phyloP scores from a whole-genome alignment of 495 filamentous ascomycete genomes.

The Daldinia decipiens region DNA sequence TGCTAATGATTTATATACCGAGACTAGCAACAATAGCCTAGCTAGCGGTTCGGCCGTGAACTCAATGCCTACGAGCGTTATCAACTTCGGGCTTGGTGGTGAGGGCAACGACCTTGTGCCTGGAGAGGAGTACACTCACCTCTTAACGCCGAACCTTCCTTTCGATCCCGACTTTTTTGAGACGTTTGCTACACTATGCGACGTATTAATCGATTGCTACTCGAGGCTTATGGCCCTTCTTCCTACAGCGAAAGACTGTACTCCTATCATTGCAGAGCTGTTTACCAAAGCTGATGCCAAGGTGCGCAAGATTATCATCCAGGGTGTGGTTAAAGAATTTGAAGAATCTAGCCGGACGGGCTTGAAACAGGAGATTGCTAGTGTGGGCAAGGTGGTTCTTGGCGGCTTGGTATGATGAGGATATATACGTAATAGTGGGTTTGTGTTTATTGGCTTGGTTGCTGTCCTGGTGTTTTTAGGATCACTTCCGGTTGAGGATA shows the following conservation, averaged over 20 bases:
- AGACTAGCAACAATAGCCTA: slow-evolving; percentile 61
- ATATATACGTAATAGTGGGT: slow-evolving; percentile 16
- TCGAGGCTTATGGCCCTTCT: slow-evolving; percentile 77
- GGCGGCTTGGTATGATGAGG: slow-evolving; percentile 80
- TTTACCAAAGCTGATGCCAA: slow-evolving; percentile 90
- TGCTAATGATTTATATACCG: slow-evolving; percentile 67
- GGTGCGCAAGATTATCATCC: slow-evolving; percentile 86
- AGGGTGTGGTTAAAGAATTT: slow-evolving; percentile 88
- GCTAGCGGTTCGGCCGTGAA: slow-evolving; percentile 48
- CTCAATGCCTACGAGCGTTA: slow-evolving; percentile 51
- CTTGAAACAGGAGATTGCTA: slow-evolving; percentile 80
- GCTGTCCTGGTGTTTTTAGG: slow-evolving; percentile 31
- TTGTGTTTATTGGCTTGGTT: slow-evolving; percentile 20
- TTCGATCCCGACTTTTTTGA: slow-evolving; percentile 98
- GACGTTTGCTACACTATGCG: slow-evolving; percentile 96
- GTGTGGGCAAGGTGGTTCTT: slow-evolving; percentile 86
- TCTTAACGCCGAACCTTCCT: slow-evolving; percentile 89
- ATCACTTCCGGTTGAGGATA: slow-evolving; percentile 36
- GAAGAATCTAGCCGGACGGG: slow-evolving; percentile 82
- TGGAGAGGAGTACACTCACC: slow-evolving; percentile 85
- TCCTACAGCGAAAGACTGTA: slow-evolving; percentile 69
- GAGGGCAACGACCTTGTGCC: slow-evolving; percentile 62
- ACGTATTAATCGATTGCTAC: slow-evolving; percentile 94
- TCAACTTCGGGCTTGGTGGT: slow-evolving; percentile 55
- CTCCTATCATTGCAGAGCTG: slow-evolving; percentile 72